phyloP scores from a whole-genome alignment of 2,329 filamentous ascomycete species.

The Stemphylium beticola region DNA sequence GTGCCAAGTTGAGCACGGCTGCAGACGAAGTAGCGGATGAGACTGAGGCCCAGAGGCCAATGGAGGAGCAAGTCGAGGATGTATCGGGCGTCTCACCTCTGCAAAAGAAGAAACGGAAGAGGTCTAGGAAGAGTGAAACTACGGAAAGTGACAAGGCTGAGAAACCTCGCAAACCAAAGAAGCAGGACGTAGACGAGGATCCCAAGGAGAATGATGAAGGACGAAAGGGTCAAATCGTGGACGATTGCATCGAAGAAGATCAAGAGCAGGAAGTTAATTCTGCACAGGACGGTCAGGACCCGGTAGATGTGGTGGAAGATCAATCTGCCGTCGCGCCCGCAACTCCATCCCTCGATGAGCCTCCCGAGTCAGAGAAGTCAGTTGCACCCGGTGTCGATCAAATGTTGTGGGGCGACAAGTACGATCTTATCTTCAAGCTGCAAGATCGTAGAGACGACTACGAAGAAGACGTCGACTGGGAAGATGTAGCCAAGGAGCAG shows the following conservation, averaged over 20 bases:
- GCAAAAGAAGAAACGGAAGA: background rate
- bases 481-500: conserved; percentile 8
- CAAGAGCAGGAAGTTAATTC: background rate
- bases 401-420: conserved; percentile 52
- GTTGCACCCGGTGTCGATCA: conserved; percentile 24
- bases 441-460: conserved; percentile 17
- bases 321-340: background rate
- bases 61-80: background rate
- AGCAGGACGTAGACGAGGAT: background rate
- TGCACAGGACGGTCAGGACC: background rate
- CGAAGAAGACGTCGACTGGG: conserved; percentile 48
- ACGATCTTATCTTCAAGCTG: conserved; percentile 50
- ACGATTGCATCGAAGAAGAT: background rate
- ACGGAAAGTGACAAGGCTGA: background rate
- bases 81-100: background rate
- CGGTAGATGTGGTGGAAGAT: background rate
- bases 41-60: background rate
- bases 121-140: background rate
- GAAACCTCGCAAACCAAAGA: background rate
- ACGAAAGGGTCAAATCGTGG: background rate
- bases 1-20: background rate
- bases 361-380: background rate
- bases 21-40: background rate
- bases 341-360: background rate
- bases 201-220: background rate